Conservation (phyloP, 2,329 filamentous ascomycete genomes). For the Tolypocladium ovalisporum region DNA sequence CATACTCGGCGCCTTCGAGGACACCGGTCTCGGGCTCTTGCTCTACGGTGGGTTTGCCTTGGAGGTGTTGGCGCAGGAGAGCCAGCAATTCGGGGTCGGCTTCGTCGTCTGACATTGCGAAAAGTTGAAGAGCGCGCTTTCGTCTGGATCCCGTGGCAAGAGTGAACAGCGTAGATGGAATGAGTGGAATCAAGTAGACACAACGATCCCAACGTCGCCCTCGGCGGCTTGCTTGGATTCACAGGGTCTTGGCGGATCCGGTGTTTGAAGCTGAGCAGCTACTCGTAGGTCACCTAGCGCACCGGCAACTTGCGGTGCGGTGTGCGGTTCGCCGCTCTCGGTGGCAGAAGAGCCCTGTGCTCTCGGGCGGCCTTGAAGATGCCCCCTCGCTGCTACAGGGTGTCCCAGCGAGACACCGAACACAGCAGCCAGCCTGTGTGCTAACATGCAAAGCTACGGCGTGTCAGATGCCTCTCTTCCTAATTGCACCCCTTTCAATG, state of each 20-base stretch:
- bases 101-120: constrained; percentile 79
- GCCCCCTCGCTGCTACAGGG: background rate
- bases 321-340: background rate
- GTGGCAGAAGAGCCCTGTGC: background rate
- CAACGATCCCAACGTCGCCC: too few species aligned
- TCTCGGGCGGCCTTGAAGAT: background rate
- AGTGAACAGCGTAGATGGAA: too few species aligned
- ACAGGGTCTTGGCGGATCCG: too few species aligned
- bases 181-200: too few species aligned
- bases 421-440: too few species aligned
- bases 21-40: constrained; percentile 69
- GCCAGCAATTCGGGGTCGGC: constrained; percentile 79
- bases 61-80: constrained; percentile 70
- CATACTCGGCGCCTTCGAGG: constrained; percentile 69
- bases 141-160: too few species aligned
- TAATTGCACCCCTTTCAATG: background rate
- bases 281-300: background rate
- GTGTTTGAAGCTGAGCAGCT: background rate
- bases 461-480: background rate
- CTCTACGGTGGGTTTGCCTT: constrained; percentile 43
- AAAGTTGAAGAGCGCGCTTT: too few species aligned
- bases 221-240: too few species aligned
- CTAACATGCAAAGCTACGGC: background rate
- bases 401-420: too few species aligned
- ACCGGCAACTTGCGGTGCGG: background rate